Evolutionary conservation across 176 grass and related monocot species (phyloP), one percentile per base, ranked within the genome.

Genomic region (Cymbopogon citratus): DNA sequence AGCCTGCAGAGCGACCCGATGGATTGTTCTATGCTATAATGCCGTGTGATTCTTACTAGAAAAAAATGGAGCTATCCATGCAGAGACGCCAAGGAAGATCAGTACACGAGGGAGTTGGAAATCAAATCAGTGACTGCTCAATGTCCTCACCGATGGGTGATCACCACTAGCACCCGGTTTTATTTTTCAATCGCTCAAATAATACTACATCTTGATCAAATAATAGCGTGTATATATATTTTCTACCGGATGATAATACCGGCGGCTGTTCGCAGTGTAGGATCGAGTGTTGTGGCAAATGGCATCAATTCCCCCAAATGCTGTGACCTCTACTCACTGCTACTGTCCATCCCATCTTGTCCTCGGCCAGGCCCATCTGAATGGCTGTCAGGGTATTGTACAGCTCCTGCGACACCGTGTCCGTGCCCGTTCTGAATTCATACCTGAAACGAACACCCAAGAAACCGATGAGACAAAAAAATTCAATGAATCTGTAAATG

Each of bases 281-380:
- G 56, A 60, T 12, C 12, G 45, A 60, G 46, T 54, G 28, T 9
- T 60, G 36, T 44, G 81, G 43, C 54, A 19, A 41, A 18, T n/a
- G 40, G 36, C 13, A 12, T 1, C 12, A 43, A 43, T 43, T 39
- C 38, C 3, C 14, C 36, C 9, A 40, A 63, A 27, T 18, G 67
- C 38, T 44, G 59, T 21, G 18, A 1, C 14, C 18, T 77, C 89
- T 69, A 60, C 56, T 63, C 61, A 97, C 41, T 25, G 86, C 49
- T 11, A 95, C 77, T 5, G 87, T 93, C 92, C 92, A 99, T 45
- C 90, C 87, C 78, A 91, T 93, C 26, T 49, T 85, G 75, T 98
- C 95, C 78, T 98, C 87, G 3, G 79, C 88, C 28, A 82, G 66
- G 8, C 95, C 95, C 92, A 86, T 95, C 81, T 98, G 92, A 25